These are phyloP conservation scores for Backusella australiensis DNA, from an alignment of 192 early-diverging fungal species.

Conservation along the genomic window DNA sequence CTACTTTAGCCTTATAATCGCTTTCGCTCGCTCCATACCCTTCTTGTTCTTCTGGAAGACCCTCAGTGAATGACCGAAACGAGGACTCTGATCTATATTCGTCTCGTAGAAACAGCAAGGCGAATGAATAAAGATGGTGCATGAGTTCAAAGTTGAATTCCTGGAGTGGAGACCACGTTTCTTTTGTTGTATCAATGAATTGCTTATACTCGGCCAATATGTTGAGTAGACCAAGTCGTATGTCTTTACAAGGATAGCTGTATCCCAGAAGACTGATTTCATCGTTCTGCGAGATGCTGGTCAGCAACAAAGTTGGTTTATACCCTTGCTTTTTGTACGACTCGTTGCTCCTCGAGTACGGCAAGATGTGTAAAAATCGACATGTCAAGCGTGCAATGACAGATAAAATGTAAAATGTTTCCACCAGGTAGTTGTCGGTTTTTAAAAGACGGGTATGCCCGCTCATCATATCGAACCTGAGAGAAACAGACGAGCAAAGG, in stretches of 20 bases:
- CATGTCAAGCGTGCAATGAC: not conserved
- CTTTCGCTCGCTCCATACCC: not conserved
- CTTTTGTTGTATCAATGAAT: not conserved
- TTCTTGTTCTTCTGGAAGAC: not conserved
- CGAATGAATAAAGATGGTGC: not conserved
- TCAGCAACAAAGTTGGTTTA: not conserved
- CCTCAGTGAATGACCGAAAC: not conserved
- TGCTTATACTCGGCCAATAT: not conserved
- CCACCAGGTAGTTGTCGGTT: constrained; percentile 2
- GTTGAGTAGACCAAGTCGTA: not conserved
- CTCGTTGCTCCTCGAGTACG: not conserved
- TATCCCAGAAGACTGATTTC: not conserved
- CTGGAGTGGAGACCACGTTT: not conserved
- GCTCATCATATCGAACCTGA: not conserved
- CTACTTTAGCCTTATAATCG: not conserved
- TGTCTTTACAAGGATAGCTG: not conserved
- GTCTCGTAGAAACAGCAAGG: not conserved
- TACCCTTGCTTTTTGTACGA: not conserved
- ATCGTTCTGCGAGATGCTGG: not conserved
- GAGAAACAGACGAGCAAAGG: constrained; percentile 8
- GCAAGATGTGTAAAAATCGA: not conserved
- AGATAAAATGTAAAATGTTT: constrained; percentile 10
- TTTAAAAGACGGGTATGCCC: constrained; percentile 9
- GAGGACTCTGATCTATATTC: not conserved
- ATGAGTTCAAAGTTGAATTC: not conserved